phyloP scores from a whole-genome alignment of 2,329 filamentous ascomycete species.

The Plenodomus tracheiphilus region DNA sequence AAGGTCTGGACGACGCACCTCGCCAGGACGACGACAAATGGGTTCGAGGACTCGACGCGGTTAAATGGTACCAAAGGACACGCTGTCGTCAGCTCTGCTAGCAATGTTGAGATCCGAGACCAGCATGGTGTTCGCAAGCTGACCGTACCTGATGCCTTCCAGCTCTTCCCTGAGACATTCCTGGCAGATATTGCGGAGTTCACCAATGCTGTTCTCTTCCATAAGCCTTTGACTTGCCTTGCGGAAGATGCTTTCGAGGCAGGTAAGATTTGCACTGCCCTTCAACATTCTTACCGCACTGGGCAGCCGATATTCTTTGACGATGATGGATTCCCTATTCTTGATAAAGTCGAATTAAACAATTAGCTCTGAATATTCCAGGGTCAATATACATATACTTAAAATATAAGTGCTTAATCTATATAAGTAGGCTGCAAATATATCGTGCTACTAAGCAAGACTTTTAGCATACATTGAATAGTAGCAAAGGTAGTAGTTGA shows the following conservation, averaged over 20 bases:
- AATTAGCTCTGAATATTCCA: too few species aligned
- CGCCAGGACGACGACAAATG: constrained; percentile 1
- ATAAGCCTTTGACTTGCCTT: constrained; percentile 3
- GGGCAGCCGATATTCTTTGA: constrained; percentile 5
- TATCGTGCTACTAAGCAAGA: too few species aligned
- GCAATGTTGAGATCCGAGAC: constrained; percentile 10
- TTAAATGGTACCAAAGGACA: constrained; percentile 5
- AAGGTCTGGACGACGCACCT: constrained; percentile 8
- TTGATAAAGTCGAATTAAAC: too few species aligned
- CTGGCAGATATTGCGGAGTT: neutral
- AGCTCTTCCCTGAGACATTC: constrained; percentile 6
- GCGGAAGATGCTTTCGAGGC: constrained; percentile 9
- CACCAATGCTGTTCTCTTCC: too few species aligned
- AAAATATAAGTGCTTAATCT: too few species aligned
- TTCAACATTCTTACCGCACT: constrained; percentile 6
- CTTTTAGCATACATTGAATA: too few species aligned
- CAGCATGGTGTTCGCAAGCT: constrained; percentile 7
- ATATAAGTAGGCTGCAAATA: too few species aligned
- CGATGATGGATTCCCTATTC: constrained; percentile 2
- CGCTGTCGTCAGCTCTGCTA: constrained; percentile 2
- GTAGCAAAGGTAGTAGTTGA: too few species aligned
- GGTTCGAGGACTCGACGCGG: constrained; percentile 2
- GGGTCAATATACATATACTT: too few species aligned
- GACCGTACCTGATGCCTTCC: constrained; percentile 6
- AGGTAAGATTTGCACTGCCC: constrained; percentile 6